phyloP scores from a whole-genome alignment of 169 alveolate genomes.

The Plasmodium inui region DNA sequence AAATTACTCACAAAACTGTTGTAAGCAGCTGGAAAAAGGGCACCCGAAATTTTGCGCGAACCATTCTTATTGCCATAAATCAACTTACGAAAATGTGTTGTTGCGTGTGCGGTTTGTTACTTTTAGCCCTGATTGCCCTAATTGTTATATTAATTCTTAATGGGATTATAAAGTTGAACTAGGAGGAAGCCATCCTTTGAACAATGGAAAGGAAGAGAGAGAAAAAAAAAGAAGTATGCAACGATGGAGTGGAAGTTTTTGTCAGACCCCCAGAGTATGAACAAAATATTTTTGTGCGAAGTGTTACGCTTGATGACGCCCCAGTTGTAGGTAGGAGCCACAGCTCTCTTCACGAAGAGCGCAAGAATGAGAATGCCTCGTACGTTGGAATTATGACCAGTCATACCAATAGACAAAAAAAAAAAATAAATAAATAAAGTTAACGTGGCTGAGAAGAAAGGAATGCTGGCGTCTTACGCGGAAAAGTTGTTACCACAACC shows the following conservation, averaged over 20 bases:
- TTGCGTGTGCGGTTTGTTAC: conserved; percentile 58
- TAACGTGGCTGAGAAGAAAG: background rate
- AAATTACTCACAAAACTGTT: background rate
- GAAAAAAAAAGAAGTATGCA: background rate
- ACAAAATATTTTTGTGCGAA: background rate
- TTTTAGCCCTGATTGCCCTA: conserved; percentile 40
- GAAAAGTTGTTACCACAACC: background rate
- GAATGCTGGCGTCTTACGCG: background rate
- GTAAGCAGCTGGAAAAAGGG: background rate
- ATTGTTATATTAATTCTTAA: conserved; percentile 50
- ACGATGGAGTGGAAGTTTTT: background rate
- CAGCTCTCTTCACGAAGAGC: background rate
- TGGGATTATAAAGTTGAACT: conserved; percentile 58
- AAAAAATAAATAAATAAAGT: background rate
- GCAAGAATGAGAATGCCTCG: background rate
- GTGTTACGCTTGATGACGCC: background rate
- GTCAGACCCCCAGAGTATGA: background rate
- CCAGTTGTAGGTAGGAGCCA: background rate
- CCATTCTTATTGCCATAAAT: background rate
- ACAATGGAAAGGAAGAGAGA: background rate
- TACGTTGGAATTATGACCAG: background rate
- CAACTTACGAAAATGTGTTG: conserved; percentile 53
- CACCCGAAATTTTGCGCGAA: background rate
- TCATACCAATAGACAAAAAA: background rate
- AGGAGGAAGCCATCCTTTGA: background rate